phyloP scores from a whole-genome alignment of 2,329 filamentous ascomycete genomes.

The Golovinomyces cichoracearum region DNA sequence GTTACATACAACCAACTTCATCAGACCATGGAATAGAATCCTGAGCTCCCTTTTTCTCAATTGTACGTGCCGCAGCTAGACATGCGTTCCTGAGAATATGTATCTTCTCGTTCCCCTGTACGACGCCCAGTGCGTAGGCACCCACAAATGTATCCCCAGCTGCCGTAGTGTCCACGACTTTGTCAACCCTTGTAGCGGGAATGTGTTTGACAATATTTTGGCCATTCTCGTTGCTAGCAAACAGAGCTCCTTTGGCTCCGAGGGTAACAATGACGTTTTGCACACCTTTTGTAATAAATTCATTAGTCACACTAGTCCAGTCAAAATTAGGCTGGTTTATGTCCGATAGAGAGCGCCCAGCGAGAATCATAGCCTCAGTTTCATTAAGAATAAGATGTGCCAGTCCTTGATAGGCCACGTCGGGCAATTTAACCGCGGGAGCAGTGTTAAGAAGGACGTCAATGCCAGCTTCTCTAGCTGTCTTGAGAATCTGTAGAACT shows the following conservation, averaged over 20 bases:
- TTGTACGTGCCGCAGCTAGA: slow-evolving; percentile 36
- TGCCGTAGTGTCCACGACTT: slow-evolving; percentile 76
- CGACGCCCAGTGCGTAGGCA: slow-evolving; percentile 52
- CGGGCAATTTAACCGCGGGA: slow-evolving; percentile 43
- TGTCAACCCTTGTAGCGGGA: slow-evolving; percentile 36
- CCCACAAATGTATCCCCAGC: slow-evolving; percentile 91
- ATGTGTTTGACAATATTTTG: slow-evolving; percentile 20
- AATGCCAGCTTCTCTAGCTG: slow-evolving; percentile 23
- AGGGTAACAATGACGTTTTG: slow-evolving; percentile 61
- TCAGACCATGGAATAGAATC: slow-evolving; percentile 40
- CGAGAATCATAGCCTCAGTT: slow-evolving; percentile 57
- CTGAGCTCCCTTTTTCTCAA: slow-evolving; percentile 38
- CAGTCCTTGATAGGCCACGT: slow-evolving; percentile 37
- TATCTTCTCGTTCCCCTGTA: slow-evolving; percentile 18
- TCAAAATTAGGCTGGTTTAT: slow-evolving; percentile 22
- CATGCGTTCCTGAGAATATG: slow-evolving; percentile 32
- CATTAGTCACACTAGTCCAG: slow-evolving; percentile 17
- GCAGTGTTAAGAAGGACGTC: slow-evolving; percentile 67
- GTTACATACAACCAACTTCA: slow-evolving; percentile 18
- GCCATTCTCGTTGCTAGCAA: slow-evolving; percentile 18
- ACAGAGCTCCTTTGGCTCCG: slow-evolving; percentile 54
- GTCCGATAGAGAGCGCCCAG: slow-evolving; percentile 20
- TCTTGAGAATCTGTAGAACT: slow-evolving; percentile 32
- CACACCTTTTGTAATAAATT: slow-evolving; percentile 46
- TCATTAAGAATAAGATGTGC: slow-evolving; percentile 74